Evolutionary conservation across 169 alveolate species (phyloP).

Genomic region (Perkinsus chesapeaki): DNA sequence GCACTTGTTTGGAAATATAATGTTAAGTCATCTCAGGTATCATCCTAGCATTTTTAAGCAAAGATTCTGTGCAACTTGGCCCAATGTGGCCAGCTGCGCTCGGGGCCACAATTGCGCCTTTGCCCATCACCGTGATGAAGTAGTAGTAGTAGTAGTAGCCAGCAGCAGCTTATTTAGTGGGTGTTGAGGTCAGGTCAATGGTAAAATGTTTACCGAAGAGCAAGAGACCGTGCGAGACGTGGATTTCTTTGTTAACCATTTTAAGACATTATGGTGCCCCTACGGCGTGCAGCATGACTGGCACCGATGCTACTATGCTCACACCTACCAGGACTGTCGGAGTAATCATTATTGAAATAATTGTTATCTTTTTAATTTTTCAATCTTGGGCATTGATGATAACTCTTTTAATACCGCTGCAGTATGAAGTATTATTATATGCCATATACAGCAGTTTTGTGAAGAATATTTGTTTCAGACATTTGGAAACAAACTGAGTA

Average conservation of each 20-base stretch:
- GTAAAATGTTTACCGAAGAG: neutral
- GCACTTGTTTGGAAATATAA: neutral
- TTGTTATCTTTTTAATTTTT: too few species aligned
- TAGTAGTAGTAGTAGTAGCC: neutral
- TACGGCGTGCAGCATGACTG: constrained; percentile 52
- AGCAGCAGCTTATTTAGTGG: too few species aligned
- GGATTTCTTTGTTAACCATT: constrained; percentile 21
- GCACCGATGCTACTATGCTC: constrained; percentile 49
- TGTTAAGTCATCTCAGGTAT: neutral
- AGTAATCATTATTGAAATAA: too few species aligned
- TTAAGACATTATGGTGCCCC: constrained; percentile 53
- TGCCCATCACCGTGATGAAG: neutral
- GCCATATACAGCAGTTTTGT: too few species aligned
- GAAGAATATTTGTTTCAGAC: too few species aligned
- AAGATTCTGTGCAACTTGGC: constrained; percentile 47
- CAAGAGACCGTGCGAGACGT: neutral
- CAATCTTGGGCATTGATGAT: too few species aligned
- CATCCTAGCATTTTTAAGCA: constrained; percentile 35
- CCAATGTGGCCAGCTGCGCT: neutral
- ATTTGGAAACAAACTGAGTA: too few species aligned
- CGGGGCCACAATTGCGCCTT: neutral
- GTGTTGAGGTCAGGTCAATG: neutral
- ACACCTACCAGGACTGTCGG: constrained; percentile 43
- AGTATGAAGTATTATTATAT: too few species aligned
- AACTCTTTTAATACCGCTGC: too few species aligned